Evolutionary conservation across 352 stramenopile genomes (phyloP).

Genomic region (Phytopythium boreale): DNA sequence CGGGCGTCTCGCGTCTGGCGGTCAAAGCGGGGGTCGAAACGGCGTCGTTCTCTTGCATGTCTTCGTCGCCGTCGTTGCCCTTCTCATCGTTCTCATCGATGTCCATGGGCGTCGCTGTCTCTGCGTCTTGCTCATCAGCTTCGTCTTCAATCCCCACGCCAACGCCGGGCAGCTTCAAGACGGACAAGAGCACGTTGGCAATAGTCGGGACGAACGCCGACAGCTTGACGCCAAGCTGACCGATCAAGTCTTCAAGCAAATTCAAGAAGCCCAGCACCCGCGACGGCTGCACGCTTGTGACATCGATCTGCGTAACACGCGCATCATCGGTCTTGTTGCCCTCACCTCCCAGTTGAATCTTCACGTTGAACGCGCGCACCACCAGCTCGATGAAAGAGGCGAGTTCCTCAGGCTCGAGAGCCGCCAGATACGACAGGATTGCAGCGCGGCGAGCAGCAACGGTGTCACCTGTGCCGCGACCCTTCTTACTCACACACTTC

Average conservation of each 20-base stretch:
- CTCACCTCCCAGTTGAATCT: slow-evolving; percentile 22
- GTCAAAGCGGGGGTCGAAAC: not conserved
- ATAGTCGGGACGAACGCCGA: slow-evolving; percentile 76
- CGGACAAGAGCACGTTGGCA: slow-evolving; percentile 69
- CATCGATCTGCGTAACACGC: slow-evolving; percentile 2
- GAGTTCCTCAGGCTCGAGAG: slow-evolving; percentile 71
- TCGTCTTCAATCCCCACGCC: slow-evolving; percentile 15
- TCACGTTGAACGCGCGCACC: slow-evolving; percentile 80
- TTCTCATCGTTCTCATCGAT: slow-evolving; percentile 15
- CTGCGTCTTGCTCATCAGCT: not conserved
- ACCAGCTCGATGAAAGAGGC: slow-evolving; percentile 88
- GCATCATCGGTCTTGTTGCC: not conserved
- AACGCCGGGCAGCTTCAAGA: slow-evolving; percentile 54
- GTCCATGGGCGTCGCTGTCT: not conserved
- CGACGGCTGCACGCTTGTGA: slow-evolving; percentile 64
- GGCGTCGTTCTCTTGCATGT: slow-evolving; percentile 8
- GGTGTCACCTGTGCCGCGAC: slow-evolving; percentile 78
- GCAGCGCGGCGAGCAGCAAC: slow-evolving; percentile 83
- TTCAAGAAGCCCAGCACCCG: slow-evolving; percentile 90
- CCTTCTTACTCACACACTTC: slow-evolving; percentile 88
- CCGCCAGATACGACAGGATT: slow-evolving; percentile 88
- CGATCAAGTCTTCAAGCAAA: slow-evolving; percentile 83
- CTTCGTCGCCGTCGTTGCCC: slow-evolving; percentile 16
- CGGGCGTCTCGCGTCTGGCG: slow-evolving; percentile 7
- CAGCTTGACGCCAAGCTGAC: slow-evolving; percentile 84